Percentiles rank a stretch among this genome's conserved stretches.
phyloP scores from a whole-genome alignment of 2,329 filamentous ascomycete genomes.

The Alternaria sp. region DNA sequence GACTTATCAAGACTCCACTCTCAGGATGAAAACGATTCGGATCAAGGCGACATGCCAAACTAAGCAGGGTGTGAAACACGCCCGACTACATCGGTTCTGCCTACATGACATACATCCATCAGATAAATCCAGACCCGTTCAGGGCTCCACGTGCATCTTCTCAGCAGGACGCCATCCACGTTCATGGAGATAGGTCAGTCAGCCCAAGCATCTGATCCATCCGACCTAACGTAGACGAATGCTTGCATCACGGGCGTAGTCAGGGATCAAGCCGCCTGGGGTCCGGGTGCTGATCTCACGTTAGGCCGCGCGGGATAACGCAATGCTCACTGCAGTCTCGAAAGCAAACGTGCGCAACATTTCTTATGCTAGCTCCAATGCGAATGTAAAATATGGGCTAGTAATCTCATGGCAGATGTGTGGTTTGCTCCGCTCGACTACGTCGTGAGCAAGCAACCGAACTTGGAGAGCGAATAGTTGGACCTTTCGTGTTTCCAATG shows the following conservation, averaged over 20 bases:
- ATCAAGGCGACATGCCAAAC: neutral
- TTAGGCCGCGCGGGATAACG: conserved; percentile 4
- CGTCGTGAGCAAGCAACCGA: too few species aligned
- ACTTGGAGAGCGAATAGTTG: too few species aligned
- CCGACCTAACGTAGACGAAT: conserved; percentile 1
- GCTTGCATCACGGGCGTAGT: conserved; percentile 1
- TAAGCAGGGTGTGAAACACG: neutral
- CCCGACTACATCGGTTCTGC: neutral
- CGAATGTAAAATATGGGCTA: too few species aligned
- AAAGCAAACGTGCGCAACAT: neutral
- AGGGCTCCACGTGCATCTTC: neutral
- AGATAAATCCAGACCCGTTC: neutral
- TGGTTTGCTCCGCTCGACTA: too few species aligned
- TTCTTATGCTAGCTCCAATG: neutral
- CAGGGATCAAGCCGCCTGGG: neutral
- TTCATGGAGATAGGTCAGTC: neutral
- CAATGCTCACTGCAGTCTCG: conserved; percentile 5
- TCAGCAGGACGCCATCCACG: neutral
- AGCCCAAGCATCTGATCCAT: neutral
- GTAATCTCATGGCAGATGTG: neutral
- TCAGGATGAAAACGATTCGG: neutral
- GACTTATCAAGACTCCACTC: neutral
- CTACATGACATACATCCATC: neutral
- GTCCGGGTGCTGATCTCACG: conserved; percentile 3
- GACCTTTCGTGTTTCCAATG: too few species aligned